A percentile compares a stretch with the other conserved stretches of the same genome.
phyloP scores from a whole-genome alignment of 192 early-diverging fungal species.

The Podila minutissima region DNA sequence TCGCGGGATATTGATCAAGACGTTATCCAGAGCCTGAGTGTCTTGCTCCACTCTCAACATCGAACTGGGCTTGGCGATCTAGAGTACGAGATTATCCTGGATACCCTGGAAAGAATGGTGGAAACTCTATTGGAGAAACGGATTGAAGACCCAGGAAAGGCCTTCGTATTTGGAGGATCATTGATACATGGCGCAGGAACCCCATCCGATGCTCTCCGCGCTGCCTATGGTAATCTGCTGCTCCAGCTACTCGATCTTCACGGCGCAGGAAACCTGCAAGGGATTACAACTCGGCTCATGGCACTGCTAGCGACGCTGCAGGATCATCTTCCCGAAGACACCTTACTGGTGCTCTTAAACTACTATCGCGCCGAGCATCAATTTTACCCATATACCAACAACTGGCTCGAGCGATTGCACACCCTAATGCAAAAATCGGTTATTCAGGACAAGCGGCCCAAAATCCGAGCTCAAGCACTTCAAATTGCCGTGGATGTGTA shows the following conservation, averaged over 20 bases:
- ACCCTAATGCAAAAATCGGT: constrained; percentile 56
- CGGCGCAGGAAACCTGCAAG: constrained; percentile 26
- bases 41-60: constrained; percentile 12
- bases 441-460: constrained; percentile 38
- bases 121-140: constrained; percentile 12
- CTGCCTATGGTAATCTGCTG: constrained; percentile 38
- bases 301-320: constrained; percentile 53
- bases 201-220: constrained; percentile 12
- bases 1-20: constrained; percentile 33
- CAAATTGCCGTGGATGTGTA: constrained; percentile 58
- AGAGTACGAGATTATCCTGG: constrained; percentile 63
- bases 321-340: constrained; percentile 53
- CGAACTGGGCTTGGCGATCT: constrained; percentile 29
- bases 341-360: constrained; percentile 52
- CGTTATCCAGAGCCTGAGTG: constrained; percentile 26
- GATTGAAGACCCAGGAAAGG: constrained; percentile 11
- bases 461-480: constrained; percentile 49
- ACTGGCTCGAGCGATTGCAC: constrained; percentile 60
- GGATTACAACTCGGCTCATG: constrained; percentile 60
- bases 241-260: constrained; percentile 41
- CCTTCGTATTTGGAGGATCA: constrained; percentile 26
- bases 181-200: neutral
- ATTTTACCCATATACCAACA: constrained; percentile 62
- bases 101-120: constrained; percentile 49
- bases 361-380: constrained; percentile 64